These are phyloP conservation scores for Pythium brassicae DNA, from an alignment of 352 stramenopile genomes.

Conservation along the genomic window DNA sequence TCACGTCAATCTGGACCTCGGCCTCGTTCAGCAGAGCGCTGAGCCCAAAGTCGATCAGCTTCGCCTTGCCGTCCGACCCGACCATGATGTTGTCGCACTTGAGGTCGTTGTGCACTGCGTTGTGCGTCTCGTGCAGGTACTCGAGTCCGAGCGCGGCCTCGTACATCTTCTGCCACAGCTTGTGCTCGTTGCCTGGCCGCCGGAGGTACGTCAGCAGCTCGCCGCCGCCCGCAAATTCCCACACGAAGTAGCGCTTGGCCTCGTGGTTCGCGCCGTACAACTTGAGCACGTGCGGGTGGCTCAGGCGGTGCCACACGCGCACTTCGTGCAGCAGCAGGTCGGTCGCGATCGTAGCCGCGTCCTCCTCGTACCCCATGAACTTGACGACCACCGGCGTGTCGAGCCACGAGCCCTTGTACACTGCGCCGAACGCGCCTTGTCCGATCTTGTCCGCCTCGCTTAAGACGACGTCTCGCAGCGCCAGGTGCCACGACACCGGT, in stretches of 20 bases:
- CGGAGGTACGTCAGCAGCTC: neutral
- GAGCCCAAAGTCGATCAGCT: slow-evolving; percentile 27
- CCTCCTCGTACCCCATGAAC: too few species aligned
- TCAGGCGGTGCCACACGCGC: neutral
- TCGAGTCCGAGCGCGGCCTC: slow-evolving; percentile 1
- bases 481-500: neutral
- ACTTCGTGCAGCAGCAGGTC: slow-evolving; percentile 2
- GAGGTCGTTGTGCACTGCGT: slow-evolving; percentile 17
- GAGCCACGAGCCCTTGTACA: neutral
- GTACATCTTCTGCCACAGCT: slow-evolving; percentile 1
- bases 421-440: neutral
- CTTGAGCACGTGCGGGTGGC: neutral
- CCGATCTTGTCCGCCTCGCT: neutral
- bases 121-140: slow-evolving; percentile 1
- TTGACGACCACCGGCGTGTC: neutral
- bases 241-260: neutral
- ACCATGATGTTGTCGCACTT: slow-evolving; percentile 26
- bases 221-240: neutral
- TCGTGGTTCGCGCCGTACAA: neutral
- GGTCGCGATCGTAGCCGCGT: neutral
- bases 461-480: neutral
- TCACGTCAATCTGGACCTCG: slow-evolving; percentile 17
- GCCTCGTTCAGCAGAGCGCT: slow-evolving; percentile 5
- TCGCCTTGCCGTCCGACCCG: slow-evolving; percentile 15
- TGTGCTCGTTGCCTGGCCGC: neutral